phyloP scores from a whole-genome alignment of 208 protist genomes.

The Blechomonas ayalai region DNA sequence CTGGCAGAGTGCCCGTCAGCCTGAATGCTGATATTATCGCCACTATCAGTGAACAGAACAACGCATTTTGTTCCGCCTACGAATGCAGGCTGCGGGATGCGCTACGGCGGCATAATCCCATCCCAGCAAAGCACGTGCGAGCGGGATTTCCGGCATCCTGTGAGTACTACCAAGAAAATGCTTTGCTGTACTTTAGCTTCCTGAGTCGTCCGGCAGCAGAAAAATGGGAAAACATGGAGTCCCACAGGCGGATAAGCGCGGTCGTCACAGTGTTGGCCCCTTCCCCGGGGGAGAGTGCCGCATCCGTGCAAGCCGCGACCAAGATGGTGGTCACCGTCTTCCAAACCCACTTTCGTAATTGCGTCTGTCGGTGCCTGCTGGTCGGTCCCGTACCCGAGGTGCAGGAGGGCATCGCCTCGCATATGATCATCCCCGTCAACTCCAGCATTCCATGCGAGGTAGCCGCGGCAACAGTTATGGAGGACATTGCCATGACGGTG shows the following conservation, averaged over 20 bases:
- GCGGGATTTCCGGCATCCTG: slow-evolving; percentile 24
- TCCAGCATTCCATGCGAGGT: slow-evolving; percentile 19
- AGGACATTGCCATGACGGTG: slow-evolving; percentile 18
- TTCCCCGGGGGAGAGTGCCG: slow-evolving; percentile 15
- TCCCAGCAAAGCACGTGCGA: slow-evolving; percentile 16
- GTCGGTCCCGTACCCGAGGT: slow-evolving; percentile 18
- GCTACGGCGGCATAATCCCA: slow-evolving; percentile 11
- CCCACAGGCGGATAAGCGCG: slow-evolving; percentile 28
- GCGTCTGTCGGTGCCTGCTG: slow-evolving; percentile 68
- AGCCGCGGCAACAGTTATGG: slow-evolving; percentile 18
- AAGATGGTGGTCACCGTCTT: slow-evolving; percentile 51
- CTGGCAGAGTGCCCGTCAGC: too few species aligned
- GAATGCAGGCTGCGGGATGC: slow-evolving; percentile 13
- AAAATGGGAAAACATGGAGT: slow-evolving; percentile 75
- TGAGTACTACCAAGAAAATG: slow-evolving; percentile 26
- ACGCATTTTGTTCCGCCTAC: slow-evolving; percentile 20
- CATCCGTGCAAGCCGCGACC: slow-evolving; percentile 19
- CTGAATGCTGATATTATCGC: too few species aligned
- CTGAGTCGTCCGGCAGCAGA: slow-evolving; percentile 43
- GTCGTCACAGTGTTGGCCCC: slow-evolving; percentile 65
- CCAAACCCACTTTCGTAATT: slow-evolving; percentile 42
- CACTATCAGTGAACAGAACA: neutral
- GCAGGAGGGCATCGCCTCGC: neutral
- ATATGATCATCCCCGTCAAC: slow-evolving; percentile 16
- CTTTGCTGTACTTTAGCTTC: slow-evolving; percentile 29